These are phyloP conservation scores for Chrysosporium queenslandicum DNA, from an alignment of 2,329 filamentous ascomycete species.

Conservation along the genomic window DNA sequence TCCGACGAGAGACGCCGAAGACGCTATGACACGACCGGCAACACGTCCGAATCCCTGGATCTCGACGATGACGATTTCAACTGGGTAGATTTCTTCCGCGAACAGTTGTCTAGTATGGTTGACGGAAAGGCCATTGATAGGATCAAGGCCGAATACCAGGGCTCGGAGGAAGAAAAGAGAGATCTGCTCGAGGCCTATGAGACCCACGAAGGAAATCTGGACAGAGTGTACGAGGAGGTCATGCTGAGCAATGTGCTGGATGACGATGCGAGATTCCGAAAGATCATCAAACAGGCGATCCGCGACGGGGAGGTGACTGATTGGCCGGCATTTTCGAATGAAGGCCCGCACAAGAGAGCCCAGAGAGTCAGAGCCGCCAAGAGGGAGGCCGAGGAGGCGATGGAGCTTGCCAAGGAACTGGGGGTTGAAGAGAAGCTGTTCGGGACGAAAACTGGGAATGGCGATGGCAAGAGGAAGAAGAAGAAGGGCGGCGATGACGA, in stretches of 20 bases:
- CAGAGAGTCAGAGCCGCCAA: conserved; percentile 52
- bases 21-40: conserved; percentile 83
- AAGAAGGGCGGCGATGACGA: conserved; percentile 31
- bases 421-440: conserved; percentile 63
- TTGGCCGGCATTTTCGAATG: conserved; percentile 60
- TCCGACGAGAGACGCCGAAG: conserved; percentile 70
- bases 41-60: conserved; percentile 68
- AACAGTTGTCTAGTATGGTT: conserved; percentile 69
- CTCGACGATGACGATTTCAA: conserved; percentile 65
- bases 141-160: conserved; percentile 70
- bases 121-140: conserved; percentile 63
- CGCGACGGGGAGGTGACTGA: conserved; percentile 54
- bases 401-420: conserved; percentile 63
- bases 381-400: conserved; percentile 61
- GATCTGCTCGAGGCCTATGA: conserved; percentile 71
- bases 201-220: conserved; percentile 62
- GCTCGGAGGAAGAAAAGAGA: conserved; percentile 70
- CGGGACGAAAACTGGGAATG: conserved; percentile 35
- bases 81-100: conserved; percentile 82
- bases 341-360: conserved; percentile 56
- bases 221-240: conserved; percentile 65
- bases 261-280: conserved; percentile 76
- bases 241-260: conserved; percentile 77
- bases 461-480: no score
- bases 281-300: conserved; percentile 74